These are phyloP conservation scores for Pseudocercospora crystallina DNA, from an alignment of 2,329 filamentous ascomycete species.

Conservation along the genomic window DNA sequence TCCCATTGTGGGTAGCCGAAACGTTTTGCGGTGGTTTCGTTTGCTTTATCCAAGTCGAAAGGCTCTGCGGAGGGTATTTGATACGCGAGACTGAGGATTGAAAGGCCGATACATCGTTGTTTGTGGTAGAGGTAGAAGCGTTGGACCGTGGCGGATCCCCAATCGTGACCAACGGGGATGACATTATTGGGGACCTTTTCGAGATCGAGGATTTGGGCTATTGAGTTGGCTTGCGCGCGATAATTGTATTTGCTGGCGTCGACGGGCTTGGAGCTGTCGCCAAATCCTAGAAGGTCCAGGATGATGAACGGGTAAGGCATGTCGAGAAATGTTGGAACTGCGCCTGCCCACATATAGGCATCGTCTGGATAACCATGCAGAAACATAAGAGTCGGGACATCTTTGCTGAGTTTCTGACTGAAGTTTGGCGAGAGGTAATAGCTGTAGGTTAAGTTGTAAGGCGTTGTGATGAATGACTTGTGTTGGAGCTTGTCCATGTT, in stretches of 20 bases:
- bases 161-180: conserved; percentile 21
- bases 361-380: conserved; percentile 55
- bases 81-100: conserved; percentile 47
- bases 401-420: conserved; percentile 18
- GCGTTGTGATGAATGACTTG: conserved; percentile 26
- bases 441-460: conserved; percentile 30
- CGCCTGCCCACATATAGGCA: conserved; percentile 48
- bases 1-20: conserved; percentile 42
- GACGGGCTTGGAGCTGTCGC: conserved; percentile 43
- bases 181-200: conserved; percentile 31
- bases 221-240: conserved; percentile 38
- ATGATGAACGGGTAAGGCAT: conserved; percentile 36
- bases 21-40: conserved; percentile 32
- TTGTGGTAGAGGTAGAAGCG: conserved; percentile 47
- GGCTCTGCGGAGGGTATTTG: conserved; percentile 24
- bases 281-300: conserved; percentile 42
- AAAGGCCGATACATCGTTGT: conserved; percentile 42
- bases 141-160: conserved; percentile 42
- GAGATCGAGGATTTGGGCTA: conserved; percentile 43
- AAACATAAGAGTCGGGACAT: conserved; percentile 39
- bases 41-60: conserved; percentile 42
- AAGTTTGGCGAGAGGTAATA: conserved; percentile 33
- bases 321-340: conserved; percentile 26
- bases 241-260: conserved; percentile 40
- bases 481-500: conserved; percentile 30